Conservation (phyloP, 352 stramenopile species). For the Phytophthora fragariaefolia region DNA sequence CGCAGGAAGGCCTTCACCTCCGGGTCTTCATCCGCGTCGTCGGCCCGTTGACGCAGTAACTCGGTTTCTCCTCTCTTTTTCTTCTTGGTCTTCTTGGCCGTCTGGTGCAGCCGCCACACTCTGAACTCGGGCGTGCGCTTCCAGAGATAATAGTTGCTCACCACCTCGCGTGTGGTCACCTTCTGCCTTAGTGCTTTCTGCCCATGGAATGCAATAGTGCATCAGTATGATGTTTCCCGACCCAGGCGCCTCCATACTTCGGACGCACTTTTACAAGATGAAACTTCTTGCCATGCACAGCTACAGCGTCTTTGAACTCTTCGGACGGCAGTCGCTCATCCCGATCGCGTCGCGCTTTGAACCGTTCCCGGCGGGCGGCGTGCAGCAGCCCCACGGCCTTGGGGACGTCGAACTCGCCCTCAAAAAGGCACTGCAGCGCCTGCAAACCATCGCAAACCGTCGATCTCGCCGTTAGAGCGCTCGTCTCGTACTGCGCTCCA, state of each 20-base stretch:
- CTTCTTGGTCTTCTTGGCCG: slow-evolving; percentile 54
- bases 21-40: slow-evolving; percentile 18
- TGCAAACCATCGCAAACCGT: slow-evolving; percentile 22
- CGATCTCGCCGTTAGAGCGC: neutral
- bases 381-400: slow-evolving; percentile 51
- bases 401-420: slow-evolving; percentile 55
- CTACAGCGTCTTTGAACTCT: slow-evolving; percentile 51
- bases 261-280: slow-evolving; percentile 57
- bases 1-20: slow-evolving; percentile 45
- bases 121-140: slow-evolving; percentile 64
- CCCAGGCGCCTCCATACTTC: neutral
- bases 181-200: slow-evolving; percentile 55
- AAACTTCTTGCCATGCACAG: slow-evolving; percentile 67
- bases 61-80: slow-evolving; percentile 64
- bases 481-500: neutral
- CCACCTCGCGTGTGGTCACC: slow-evolving; percentile 51
- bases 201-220: neutral
- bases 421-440: slow-evolving; percentile 69
- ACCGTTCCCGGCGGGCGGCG: slow-evolving; percentile 35
- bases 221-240: slow-evolving; percentile 13
- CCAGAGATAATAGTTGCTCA: slow-evolving; percentile 75
- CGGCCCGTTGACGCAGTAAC: slow-evolving; percentile 49
- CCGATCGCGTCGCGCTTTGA: slow-evolving; percentile 30
- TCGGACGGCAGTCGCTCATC: slow-evolving; percentile 42
- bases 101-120: slow-evolving; percentile 50